Evolutionary conservation across 768 basidiomycete species (phyloP).

Genomic region (Tylopilus subfusipes): DNA sequence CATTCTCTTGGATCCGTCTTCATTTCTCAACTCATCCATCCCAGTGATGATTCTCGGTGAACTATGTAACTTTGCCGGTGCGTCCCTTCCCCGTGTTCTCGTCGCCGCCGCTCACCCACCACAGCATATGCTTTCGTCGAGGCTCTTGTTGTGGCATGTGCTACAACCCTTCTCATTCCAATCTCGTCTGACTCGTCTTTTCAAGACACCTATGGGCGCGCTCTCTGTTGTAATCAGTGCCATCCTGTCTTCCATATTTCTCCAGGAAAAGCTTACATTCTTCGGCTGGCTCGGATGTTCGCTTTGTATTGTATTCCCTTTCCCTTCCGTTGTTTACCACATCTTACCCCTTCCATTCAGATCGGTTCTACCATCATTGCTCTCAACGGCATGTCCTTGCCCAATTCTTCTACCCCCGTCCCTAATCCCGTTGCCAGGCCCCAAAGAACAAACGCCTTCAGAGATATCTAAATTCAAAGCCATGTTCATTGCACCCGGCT

Average conservation of each 20-base stretch:
- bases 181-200: slow-evolving; percentile 1
- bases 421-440: slow-evolving; percentile 41
- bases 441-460: slow-evolving; percentile 65
- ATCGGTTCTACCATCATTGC: slow-evolving; percentile 88
- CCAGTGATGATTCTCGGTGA: slow-evolving; percentile 91
- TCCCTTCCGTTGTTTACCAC: neutral
- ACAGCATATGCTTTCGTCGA: slow-evolving; percentile 85
- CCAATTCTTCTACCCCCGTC: neutral
- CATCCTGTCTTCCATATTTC: slow-evolving; percentile 87
- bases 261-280: slow-evolving; percentile 89
- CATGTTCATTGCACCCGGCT: slow-evolving; percentile 80
- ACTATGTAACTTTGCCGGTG: slow-evolving; percentile 82
- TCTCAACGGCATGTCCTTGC: slow-evolving; percentile 61
- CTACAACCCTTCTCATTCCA: neutral
- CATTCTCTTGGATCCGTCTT: no score
- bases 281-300: slow-evolving; percentile 97
- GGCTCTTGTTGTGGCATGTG: slow-evolving; percentile 83
- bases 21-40: neutral
- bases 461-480: slow-evolving; percentile 69
- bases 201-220: slow-evolving; percentile 88
- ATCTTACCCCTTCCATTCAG: slow-evolving; percentile 32
- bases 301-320: slow-evolving; percentile 74
- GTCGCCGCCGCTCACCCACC: slow-evolving; percentile 9
- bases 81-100: slow-evolving; percentile 25
- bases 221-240: slow-evolving; percentile 95